Evolutionary conservation across 352 stramenopile genomes (phyloP).

Genomic region (Phytophthora meadii): DNA sequence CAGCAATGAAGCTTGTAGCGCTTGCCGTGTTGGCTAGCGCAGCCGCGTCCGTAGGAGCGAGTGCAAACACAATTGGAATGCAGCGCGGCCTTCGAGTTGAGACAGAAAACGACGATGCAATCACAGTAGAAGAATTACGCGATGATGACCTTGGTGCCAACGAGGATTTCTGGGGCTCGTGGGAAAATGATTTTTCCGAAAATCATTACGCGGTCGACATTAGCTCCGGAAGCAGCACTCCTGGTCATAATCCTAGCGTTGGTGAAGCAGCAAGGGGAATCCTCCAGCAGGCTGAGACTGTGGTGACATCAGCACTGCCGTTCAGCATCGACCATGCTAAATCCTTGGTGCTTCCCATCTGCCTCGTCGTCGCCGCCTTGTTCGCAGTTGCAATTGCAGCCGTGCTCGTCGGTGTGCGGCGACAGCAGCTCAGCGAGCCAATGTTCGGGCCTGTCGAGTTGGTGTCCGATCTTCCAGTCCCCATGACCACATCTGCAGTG

Average conservation of each 20-base stretch:
- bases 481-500: constrained; percentile 25
- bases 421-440: constrained; percentile 40
- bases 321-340: constrained; percentile 16
- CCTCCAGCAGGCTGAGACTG: constrained; percentile 21
- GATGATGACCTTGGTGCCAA: constrained; percentile 27
- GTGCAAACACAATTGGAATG: neutral
- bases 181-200: neutral
- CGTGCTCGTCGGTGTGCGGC: constrained; percentile 31
- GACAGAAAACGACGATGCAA: constrained; percentile 4
- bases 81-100: constrained; percentile 18
- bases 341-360: constrained; percentile 12
- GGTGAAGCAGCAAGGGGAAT: constrained; percentile 10
- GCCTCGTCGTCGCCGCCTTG: constrained; percentile 14
- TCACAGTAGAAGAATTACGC: constrained; percentile 6
- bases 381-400: constrained; percentile 26
- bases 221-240: constrained; percentile 5
- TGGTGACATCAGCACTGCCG: constrained; percentile 20
- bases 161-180: constrained; percentile 27
- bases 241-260: constrained; percentile 2
- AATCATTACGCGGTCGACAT: constrained; percentile 8
- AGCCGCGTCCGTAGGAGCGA: constrained; percentile 5
- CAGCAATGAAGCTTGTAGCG: constrained; percentile 17
- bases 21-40: constrained; percentile 7
- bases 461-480: constrained; percentile 37
- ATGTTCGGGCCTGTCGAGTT: constrained; percentile 37